Conservation (phyloP, 352 stramenopile genomes). For the Pythium grandisporangium region DNA sequence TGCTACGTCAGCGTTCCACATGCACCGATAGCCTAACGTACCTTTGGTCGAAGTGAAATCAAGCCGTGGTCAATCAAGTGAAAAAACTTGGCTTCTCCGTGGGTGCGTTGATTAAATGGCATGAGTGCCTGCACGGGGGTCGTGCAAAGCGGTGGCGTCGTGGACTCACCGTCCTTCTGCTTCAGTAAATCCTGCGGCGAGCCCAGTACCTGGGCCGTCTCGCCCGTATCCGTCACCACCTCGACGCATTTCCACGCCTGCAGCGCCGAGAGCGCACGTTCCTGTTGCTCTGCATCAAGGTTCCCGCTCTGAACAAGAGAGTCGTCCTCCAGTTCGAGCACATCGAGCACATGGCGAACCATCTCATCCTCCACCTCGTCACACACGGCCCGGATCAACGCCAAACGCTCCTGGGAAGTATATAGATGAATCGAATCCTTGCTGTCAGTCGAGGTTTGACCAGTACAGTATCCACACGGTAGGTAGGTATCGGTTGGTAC, state of each 20-base stretch:
- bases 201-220: slow-evolving; percentile 16
- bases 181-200: slow-evolving; percentile 39
- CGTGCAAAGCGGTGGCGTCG: slow-evolving; percentile 36
- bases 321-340: slow-evolving; percentile 32
- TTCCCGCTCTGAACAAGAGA: slow-evolving; percentile 8
- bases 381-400: slow-evolving; percentile 33
- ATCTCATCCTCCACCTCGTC: slow-evolving; percentile 22
- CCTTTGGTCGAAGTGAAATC: slow-evolving; percentile 58
- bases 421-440: too few relatives aligned
- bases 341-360: slow-evolving; percentile 14
- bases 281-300: not conserved
- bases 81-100: slow-evolving; percentile 58
- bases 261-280: slow-evolving; percentile 24
- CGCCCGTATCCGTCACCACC: slow-evolving; percentile 24
- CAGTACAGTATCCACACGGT: too few relatives aligned
- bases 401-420: slow-evolving; percentile 22
- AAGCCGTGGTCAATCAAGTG: slow-evolving; percentile 43
- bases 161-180: slow-evolving; percentile 13
- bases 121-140: slow-evolving; percentile 43
- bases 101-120: slow-evolving; percentile 42
- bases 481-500: not conserved
- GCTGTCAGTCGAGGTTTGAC: too few relatives aligned
- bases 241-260: slow-evolving; percentile 67
- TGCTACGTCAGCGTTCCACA: too few relatives aligned
- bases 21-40: too few relatives aligned